Evolutionary conservation across 2,329 filamentous ascomycete genomes (phyloP).

Genomic region (Aspergillus ochraceoroseus): DNA sequence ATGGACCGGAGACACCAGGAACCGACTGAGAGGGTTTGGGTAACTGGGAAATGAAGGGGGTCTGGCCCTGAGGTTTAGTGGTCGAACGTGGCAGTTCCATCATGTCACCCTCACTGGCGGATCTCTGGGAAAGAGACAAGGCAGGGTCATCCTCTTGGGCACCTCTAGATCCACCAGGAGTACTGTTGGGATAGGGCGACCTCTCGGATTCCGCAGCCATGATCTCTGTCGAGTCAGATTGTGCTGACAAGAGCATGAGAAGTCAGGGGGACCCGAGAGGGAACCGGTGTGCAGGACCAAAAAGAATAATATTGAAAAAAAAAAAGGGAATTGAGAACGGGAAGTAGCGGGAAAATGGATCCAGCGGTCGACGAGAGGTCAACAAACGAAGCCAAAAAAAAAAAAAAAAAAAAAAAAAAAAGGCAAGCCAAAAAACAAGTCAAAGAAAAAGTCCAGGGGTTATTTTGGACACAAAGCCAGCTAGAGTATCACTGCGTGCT

Average conservation of each 20-base stretch:
- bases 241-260: constrained; percentile 29
- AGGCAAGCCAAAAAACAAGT: too few species aligned
- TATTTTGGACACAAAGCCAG: constrained; percentile 13
- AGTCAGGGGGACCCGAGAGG: constrained; percentile 37
- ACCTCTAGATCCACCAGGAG: constrained; percentile 28
- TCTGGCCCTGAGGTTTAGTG: constrained; percentile 26
- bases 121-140: constrained; percentile 26
- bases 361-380: constrained; percentile 3
- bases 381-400: constrained; percentile 9
- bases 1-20: constrained; percentile 28
- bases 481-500: constrained; percentile 16
- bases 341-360: constrained; percentile 14
- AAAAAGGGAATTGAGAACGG: constrained; percentile 8
- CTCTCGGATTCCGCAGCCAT: constrained; percentile 39
- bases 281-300: constrained; percentile 25
- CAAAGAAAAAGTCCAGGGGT: constrained; percentile 18
- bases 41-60: constrained; percentile 29
- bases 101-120: constrained; percentile 30
- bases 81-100: constrained; percentile 28
- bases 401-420: constrained; percentile 8
- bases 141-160: constrained; percentile 27
- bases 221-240: constrained; percentile 27
- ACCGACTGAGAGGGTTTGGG: constrained; percentile 30
- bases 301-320: constrained; percentile 18
- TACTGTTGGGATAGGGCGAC: constrained; percentile 33